Base-by-base conservation (phyloP, 306 rosid genomes). In the Rosa multiflora region DNA sequence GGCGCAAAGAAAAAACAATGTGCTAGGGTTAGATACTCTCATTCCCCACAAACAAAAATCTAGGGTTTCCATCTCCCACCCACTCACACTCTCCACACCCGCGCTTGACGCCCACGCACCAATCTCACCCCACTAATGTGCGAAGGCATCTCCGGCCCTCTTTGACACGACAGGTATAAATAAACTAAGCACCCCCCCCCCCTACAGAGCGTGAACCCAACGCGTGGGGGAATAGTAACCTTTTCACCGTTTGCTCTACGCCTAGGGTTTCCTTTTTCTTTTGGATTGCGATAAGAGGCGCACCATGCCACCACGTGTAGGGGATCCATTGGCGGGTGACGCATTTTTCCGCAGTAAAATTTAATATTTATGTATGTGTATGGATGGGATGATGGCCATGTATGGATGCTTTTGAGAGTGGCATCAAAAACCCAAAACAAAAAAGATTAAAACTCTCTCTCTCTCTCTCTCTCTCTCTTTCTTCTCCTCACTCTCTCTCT, bases 201-300 rank as follows among this genome's bases (percentile, higher is more conserved):
- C 82, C 14, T 21, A 21, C 23, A 76, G 55, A 56, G 97, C 94
- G 94, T 92, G 89, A 9, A 11, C 1, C 0, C 0, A 18, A 88
- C 92, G 97, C 90, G 89, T 77, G 66, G 35, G 76, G 56, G 40
- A 73, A 78, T 70, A 53, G 23, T 21, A 47, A 5, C 5, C 21
- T 56, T 82, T 82, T 67, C 44, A 23, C 26, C 15, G 15, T 75
- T 35, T 10, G 47, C 76, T 78, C 40, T 47, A 74, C 21, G 8
- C 52, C 93, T 90, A 90, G 97, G 98, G 98, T 93, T 92, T 92
- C 85, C 68, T 84, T 87, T 83, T 78, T 26, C 72, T 43, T 21
- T 47, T 78, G 88, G 87, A 83, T 83, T 75, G 81, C 55, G 89
- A 91, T 84, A 85, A 82, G 93, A 83, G 84, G 90, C 88, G 89